Evolutionary conservation across 345 rosid species (phyloP).

Genomic region (Tarenaya hassleriana): DNA sequence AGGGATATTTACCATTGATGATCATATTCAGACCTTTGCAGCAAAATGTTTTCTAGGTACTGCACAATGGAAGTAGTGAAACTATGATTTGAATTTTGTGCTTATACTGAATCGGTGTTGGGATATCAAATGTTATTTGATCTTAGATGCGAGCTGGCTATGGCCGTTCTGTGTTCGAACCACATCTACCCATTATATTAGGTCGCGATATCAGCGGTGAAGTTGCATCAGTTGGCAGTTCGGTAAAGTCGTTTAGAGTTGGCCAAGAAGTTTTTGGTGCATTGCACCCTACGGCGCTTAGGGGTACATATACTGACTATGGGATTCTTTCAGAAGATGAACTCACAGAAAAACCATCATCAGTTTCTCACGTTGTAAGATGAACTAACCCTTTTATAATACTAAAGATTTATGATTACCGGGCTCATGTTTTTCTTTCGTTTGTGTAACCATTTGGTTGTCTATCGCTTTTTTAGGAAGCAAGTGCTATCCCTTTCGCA

Average conservation of each 20-base stretch:
- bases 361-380: slow-evolving; percentile 68
- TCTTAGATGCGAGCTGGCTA: slow-evolving; percentile 93
- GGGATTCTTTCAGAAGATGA: slow-evolving; percentile 79
- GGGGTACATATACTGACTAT: slow-evolving; percentile 91
- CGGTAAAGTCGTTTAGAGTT: slow-evolving; percentile 52
- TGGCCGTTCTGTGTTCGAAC: slow-evolving; percentile 86
- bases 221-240: slow-evolving; percentile 71
- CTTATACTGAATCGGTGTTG: not conserved
- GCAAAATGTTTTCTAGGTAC: not conserved
- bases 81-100: not conserved
- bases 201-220: slow-evolving; percentile 94
- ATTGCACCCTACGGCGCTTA: slow-evolving; percentile 87
- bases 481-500: slow-evolving; percentile 90
- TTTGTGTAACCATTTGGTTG: not conserved
- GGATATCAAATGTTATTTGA: slow-evolving; percentile 11
- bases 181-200: slow-evolving; percentile 80
- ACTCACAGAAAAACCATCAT: slow-evolving; percentile 62
- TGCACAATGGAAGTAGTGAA: not conserved
- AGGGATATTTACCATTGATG: not conserved
- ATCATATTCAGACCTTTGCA: not conserved
- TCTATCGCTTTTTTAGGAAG: slow-evolving; percentile 48
- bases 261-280: slow-evolving; percentile 97
- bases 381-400: slow-evolving; percentile 1
- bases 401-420: slow-evolving; percentile 1
- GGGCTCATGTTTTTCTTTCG: not conserved